phyloP scores from a whole-genome alignment of 805 yeast species.

The Ogataea methylovora region DNA sequence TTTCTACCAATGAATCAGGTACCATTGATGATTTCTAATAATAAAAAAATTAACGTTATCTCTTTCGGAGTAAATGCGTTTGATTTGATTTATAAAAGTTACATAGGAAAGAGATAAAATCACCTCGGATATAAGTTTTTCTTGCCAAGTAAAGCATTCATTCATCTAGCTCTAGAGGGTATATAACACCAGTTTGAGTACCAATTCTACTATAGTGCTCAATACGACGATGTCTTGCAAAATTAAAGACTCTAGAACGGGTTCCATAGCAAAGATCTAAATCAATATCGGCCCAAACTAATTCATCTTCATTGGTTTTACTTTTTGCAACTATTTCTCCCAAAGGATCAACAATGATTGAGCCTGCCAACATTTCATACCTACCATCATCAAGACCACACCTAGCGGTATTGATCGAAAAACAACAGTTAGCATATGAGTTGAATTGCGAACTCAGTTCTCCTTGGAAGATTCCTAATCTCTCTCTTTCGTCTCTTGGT shows the following conservation, averaged over 20 bases:
- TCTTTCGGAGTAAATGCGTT: too few relatives aligned
- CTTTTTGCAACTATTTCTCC: slow-evolving; percentile 5
- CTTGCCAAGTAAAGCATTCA: too few relatives aligned
- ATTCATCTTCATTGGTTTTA: slow-evolving; percentile 6
- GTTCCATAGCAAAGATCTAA: slow-evolving; percentile 4
- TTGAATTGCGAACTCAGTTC: slow-evolving; percentile 6
- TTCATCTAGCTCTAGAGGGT: too few relatives aligned
- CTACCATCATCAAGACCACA: slow-evolving; percentile 6
- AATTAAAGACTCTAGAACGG: slow-evolving; percentile 4
- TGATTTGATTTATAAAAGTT: too few relatives aligned
- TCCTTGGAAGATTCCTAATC: slow-evolving; percentile 4
- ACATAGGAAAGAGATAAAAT: too few relatives aligned
- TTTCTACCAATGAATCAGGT: too few relatives aligned
- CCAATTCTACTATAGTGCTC: slow-evolving; percentile 3
- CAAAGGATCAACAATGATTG: slow-evolving; percentile 4
- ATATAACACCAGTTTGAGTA: too few relatives aligned
- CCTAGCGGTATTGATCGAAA: slow-evolving; percentile 4
- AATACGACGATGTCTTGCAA: slow-evolving; percentile 6
- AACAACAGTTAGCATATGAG: slow-evolving; percentile 6
- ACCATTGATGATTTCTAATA: too few relatives aligned
- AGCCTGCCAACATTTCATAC: slow-evolving; percentile 6
- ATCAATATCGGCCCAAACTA: slow-evolving; percentile 6
- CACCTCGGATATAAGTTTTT: too few relatives aligned
- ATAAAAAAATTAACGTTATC: too few relatives aligned
- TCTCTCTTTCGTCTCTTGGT: slow-evolving; percentile 1